Base-by-base conservation (phyloP, 345 rosid species). In the Clarkia xantiana region DNA sequence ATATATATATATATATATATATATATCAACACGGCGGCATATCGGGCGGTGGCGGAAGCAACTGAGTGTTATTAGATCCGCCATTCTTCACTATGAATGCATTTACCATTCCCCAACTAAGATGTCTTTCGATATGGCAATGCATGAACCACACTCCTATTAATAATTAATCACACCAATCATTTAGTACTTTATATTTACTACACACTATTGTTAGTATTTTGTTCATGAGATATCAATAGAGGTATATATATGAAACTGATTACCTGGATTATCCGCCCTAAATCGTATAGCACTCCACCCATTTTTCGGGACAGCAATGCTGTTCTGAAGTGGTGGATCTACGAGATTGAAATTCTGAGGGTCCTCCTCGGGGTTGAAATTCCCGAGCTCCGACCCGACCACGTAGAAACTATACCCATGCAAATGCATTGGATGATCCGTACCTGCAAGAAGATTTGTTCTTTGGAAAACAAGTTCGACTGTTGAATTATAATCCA, bases 121-220 rank as follows among this genome's bases (percentile, higher is more conserved):
- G 14, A 46, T 73, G 78, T 10, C 69, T 45, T 4, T 73, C 78
- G 10, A 68, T 53, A 50, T 73, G 77, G 49, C 77, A 73, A 41
- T 66, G 77, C 59, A 68, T 12, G 34, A 56, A 62, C 77, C 77
- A 73, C 4, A 68, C 74, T 16, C 71, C 70, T 60, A 54, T 17
- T 7, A 36, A 23, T 23, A 23, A 29, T 29, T 29, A 7, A 29
- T 29, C 36, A 1, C 36, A 29, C 5, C 2, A 22, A 22, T 7
- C 0, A 29, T 29, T 29, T 1, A 29, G 1, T 29, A n/a, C n/a
- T n/a, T n/a, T n/a, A n/a, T n/a, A n/a, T n/a, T n/a, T n/a, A n/a
- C n/a, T n/a, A n/a, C n/a, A n/a, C n/a, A n/a, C n/a, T n/a, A n/a
- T n/a, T n/a, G n/a, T n/a, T n/a, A n/a, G n/a, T n/a, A n/a, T n/a